Evolutionary conservation across 768 basidiomycete species (phyloP).

Genomic region (Asterophora parasitica): DNA sequence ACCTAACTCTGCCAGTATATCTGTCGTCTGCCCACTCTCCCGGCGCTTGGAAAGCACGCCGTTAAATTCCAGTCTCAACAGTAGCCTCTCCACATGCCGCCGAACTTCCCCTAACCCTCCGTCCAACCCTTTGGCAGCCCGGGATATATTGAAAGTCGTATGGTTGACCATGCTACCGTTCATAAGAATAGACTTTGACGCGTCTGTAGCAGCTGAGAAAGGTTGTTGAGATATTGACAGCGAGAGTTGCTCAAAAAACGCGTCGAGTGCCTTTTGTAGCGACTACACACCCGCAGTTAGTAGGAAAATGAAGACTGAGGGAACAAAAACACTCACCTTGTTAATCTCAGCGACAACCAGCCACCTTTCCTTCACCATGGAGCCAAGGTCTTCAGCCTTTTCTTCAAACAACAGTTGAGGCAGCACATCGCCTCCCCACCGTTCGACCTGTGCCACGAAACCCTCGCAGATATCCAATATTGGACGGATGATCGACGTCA

Average conservation of each 20-base stretch:
- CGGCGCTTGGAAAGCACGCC: slow-evolving; percentile 60
- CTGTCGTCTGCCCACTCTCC: slow-evolving; percentile 17
- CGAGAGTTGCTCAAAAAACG: slow-evolving; percentile 80
- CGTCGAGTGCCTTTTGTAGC: slow-evolving; percentile 58
- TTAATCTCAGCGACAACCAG: slow-evolving; percentile 70
- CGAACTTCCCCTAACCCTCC: slow-evolving; percentile 60
- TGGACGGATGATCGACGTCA: slow-evolving; percentile 60
- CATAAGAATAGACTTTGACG: slow-evolving; percentile 64
- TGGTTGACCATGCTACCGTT: slow-evolving; percentile 54
- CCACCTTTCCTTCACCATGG: slow-evolving; percentile 68
- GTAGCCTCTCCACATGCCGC: slow-evolving; percentile 75
- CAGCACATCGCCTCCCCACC: slow-evolving; percentile 90
- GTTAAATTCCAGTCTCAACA: slow-evolving; percentile 84
- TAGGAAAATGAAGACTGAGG: background rate
- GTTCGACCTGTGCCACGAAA: slow-evolving; percentile 83
- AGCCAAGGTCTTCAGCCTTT: slow-evolving; percentile 60
- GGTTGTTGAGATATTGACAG: slow-evolving; percentile 73
- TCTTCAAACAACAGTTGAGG: slow-evolving; percentile 83
- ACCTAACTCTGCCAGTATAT: slow-evolving; percentile 39
- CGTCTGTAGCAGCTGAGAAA: slow-evolving; percentile 55
- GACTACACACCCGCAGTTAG: slow-evolving; percentile 36
- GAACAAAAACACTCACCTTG: slow-evolving; percentile 43
- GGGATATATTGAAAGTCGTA: slow-evolving; percentile 48
- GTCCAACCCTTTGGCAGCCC: slow-evolving; percentile 46
- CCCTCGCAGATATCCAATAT: slow-evolving; percentile 82